Evolutionary conservation across 495 filamentous ascomycete species (phyloP).

Genomic region (Patellaria atrata): DNA sequence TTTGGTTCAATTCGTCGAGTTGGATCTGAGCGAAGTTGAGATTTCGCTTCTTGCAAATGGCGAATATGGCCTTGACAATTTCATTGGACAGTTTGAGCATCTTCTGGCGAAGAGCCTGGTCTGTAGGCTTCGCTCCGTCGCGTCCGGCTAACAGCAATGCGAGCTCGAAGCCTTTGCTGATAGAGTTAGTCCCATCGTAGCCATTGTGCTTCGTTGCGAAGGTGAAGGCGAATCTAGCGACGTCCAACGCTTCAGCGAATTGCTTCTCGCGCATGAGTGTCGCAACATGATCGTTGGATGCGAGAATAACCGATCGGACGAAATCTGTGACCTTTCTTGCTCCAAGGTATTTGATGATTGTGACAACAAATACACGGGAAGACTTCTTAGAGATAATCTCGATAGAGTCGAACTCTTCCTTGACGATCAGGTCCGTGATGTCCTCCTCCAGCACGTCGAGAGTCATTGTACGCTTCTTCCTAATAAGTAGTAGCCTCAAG

Average conservation of each 20-base stretch:
- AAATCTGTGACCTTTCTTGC: constrained; percentile 7
- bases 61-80: constrained; percentile 10
- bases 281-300: constrained; percentile 7
- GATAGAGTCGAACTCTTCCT: constrained; percentile 6
- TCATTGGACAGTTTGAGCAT: constrained; percentile 17
- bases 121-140: constrained; percentile 8
- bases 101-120: constrained; percentile 7
- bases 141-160: constrained; percentile 11
- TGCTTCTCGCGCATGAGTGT: constrained; percentile 10
- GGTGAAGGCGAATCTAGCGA: constrained; percentile 9
- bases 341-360: constrained; percentile 12
- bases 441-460: constrained; percentile 8
- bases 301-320: constrained; percentile 12
- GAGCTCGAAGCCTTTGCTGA: constrained; percentile 10
- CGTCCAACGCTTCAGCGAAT: constrained; percentile 13
- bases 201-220: constrained; percentile 14
- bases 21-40: constrained; percentile 11
- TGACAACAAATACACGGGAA: constrained; percentile 13
- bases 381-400: constrained; percentile 10
- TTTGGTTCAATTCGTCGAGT: constrained; percentile 10
- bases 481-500: constrained; percentile 8
- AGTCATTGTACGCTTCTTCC: neutral
- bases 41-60: constrained; percentile 7
- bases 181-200: constrained; percentile 10
- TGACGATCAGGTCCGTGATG: constrained; percentile 6